Evolutionary conservation across 129 eudicot species (phyloP), one percentile per base, ranked within the genome.

Genomic region (Sambucus nigra): DNA sequence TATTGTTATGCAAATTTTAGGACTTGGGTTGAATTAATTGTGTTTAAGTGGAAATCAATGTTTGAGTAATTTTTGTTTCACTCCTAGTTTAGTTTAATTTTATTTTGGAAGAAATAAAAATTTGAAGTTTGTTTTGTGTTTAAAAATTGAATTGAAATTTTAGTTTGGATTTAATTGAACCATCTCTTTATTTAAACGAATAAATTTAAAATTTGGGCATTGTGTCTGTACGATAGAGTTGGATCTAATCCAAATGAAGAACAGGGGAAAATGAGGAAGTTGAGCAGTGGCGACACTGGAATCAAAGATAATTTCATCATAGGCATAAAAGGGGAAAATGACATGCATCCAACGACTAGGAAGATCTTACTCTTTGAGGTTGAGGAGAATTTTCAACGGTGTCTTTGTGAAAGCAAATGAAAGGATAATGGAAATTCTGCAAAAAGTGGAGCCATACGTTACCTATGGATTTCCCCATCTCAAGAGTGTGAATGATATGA

Each of bases 401-500:
- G 88, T 89, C 51, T 89, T 89, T 67, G 77, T 89, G 21, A 81
- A 81, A 76, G 94, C 86, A 14, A 85, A 69, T 58, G 83, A 66
- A 22, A 68, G 80, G 33, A 53, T 71, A 13, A 26, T 89, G 76
- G 79, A 71, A 56, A 61, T 73, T 61, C 62, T 89, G 76, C 79
- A 74, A 44, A 78, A 76, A 65, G 79, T 89, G 64, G 95, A 89
- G 73, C 98, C 98, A 5, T 89, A 64, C 51, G 84, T 89, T 20
- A 81, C 98, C 29, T 89, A 81, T 19, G 98, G 96, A 59, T 83
- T 77, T 69, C 96, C 96, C 1, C 80, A 77, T 57, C 53, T 88
- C 28, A 83, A 83, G 75, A 88, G 78, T 55, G 91, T 88, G 63
- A 83, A 66, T 53, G 96, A 83, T 55, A 73, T 88, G 69, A 83